phyloP scores from a whole-genome alignment of 345 rosid genomes.

The Cardiospermum halicacabum region DNA sequence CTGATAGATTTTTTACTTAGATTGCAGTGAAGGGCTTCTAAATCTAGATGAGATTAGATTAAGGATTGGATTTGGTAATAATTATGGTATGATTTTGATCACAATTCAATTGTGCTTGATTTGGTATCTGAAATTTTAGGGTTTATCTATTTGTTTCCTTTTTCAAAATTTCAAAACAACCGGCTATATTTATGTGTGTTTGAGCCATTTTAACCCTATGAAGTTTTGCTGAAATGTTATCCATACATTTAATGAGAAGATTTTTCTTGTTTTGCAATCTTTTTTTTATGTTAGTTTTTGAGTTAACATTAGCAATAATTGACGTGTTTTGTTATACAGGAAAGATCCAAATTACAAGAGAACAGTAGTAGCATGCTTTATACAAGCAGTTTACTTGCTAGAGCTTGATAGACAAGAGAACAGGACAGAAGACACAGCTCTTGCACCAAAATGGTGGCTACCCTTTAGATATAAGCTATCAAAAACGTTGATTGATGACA shows the following conservation, averaged over 20 bases:
- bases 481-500: slow-evolving; percentile 62
- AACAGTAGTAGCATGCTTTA: slow-evolving; percentile 86
- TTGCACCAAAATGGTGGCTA: slow-evolving; percentile 95
- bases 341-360: slow-evolving; percentile 89
- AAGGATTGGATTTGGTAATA: background rate
- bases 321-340: slow-evolving; percentile 38
- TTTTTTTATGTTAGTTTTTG: background rate
- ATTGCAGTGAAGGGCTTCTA: background rate
- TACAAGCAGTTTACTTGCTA: slow-evolving; percentile 88
- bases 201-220: too few species aligned
- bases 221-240: background rate
- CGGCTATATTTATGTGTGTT: too few species aligned
- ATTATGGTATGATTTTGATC: slow-evolving; percentile 2
- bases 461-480: slow-evolving; percentile 84
- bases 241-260: background rate
- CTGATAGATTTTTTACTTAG: background rate
- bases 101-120: background rate
- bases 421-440: slow-evolving; percentile 52
- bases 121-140: background rate
- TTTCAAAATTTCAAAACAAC: background rate
- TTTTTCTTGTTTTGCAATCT: background rate
- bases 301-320: background rate
- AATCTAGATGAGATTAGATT: background rate
- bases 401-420: slow-evolving; percentile 92
- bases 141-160: background rate